Base-by-base conservation (phyloP, 1,139 yeast species). In the Hyphopichia burtonii region DNA sequence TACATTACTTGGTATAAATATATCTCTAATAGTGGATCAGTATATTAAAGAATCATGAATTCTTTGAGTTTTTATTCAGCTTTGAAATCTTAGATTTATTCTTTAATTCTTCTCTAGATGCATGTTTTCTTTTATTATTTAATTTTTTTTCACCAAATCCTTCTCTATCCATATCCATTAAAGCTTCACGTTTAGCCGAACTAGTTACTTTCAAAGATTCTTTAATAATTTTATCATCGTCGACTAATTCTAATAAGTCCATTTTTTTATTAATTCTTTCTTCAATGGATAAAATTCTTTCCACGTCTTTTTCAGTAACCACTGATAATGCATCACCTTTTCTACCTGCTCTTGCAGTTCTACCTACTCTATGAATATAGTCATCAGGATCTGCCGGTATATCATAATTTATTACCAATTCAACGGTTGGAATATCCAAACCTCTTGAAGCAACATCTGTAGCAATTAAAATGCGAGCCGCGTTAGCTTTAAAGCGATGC, bases 301-400 rank as follows among this genome's bases (percentile, higher is more conserved):
- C 77, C 15, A 93, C 84, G 56, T 93, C 99, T 45, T 85, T 81
- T 54, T 91, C 96, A 1, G 96, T 80, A 5, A 93, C 85, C 45
- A 93, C 75, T 12, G 94, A 80, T 3, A 73, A 61, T 4, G 78
- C 66, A 41, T 68, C 71, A 51, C 78, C 78, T 42, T 71, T 69
- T 55, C 95, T 76, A 5, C 98, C 98, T 3, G 99, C 99, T 76
- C 99, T 86, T n/a, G 99, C 99, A 16, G 99, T 93, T 81, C 99
- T 89, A 76, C 99, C 99, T n/a, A 91, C 96, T 61, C 99, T 76
- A 67, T 93, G 99, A 44, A 93, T 88, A 56, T 86, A 94, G 61
- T 91, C 97, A 61, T 93, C 98, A 0, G 99, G 91, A 61, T 93
- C 97, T 4, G 95, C 90, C 4, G 99, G 99, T 31, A 93, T 79